phyloP scores from a whole-genome alignment of 768 basidiomycete genomes.

The Hygrocybe punicea region DNA sequence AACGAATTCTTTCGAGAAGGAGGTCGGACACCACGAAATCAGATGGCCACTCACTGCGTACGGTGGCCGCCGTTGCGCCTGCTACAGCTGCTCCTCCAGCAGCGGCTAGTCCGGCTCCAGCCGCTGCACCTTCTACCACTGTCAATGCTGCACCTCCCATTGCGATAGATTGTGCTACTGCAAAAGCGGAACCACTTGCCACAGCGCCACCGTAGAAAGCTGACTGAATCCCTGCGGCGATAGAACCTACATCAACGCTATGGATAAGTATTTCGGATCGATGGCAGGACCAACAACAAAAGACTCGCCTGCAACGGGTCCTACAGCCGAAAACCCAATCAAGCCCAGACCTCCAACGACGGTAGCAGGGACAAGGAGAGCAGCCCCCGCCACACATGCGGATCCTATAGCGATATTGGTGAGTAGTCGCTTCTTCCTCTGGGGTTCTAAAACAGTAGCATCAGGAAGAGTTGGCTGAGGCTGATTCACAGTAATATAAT shows the following conservation, averaged over 20 bases:
- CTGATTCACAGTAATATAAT: neutral
- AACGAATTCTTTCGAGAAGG: neutral
- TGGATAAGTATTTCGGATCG: neutral
- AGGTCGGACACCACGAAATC: neutral
- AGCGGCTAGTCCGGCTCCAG: constrained; percentile 1
- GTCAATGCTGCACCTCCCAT: constrained; percentile 11
- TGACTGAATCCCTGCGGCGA: constrained; percentile 9
- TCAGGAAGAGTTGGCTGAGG: neutral
- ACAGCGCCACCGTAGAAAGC: constrained; percentile 6
- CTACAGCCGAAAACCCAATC: constrained; percentile 5
- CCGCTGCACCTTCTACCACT: constrained; percentile 2
- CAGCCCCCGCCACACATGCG: neutral
- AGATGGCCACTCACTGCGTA: neutral
- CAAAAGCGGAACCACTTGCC: constrained; percentile 6
- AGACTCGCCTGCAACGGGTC: constrained; percentile 10
- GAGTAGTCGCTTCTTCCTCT: neutral
- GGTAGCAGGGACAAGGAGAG: neutral
- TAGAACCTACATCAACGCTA: constrained; percentile 3
- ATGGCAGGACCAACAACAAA: neutral
- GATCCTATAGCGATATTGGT: neutral
- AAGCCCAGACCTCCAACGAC: constrained; percentile 4
- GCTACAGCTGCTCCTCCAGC: neutral
- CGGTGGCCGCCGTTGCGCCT: neutral
- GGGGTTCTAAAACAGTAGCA: neutral
- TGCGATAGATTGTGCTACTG: constrained; percentile 9